Conservation (phyloP, 345 rosid species). For the Moricandia arvensis region DNA sequence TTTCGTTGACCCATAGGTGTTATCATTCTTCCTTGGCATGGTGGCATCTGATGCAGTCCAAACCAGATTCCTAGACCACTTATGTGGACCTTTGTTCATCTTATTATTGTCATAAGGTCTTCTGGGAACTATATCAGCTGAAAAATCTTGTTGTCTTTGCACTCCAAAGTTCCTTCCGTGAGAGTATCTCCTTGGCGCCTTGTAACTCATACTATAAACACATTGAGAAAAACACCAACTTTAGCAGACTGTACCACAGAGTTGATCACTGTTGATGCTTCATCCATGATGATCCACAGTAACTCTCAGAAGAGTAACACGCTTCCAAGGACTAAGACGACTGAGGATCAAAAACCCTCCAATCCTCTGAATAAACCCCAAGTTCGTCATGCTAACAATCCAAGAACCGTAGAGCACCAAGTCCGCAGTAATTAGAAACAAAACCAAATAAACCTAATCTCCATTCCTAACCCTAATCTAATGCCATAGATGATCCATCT, state of each 20-base stretch:
- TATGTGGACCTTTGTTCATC: slow-evolving; percentile 6
- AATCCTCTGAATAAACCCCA: not conserved
- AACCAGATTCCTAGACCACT: slow-evolving; percentile 31
- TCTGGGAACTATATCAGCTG: slow-evolving; percentile 24
- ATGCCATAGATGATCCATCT: not conserved
- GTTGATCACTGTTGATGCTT: slow-evolving; percentile 12
- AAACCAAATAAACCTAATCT: not conserved
- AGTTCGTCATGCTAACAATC: not conserved
- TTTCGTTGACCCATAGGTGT: not conserved
- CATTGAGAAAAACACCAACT: slow-evolving; percentile 12
- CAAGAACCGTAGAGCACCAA: not conserved
- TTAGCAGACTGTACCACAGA: slow-evolving; percentile 29
- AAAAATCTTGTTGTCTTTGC: slow-evolving; percentile 2
- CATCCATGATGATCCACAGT: slow-evolving; percentile 36
- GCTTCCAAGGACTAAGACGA: not conserved
- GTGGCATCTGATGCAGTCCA: slow-evolving; percentile 23
- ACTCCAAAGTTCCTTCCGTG: slow-evolving; percentile 17
- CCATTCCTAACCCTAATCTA: slow-evolving; percentile 7
- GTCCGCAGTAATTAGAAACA: not conserved
- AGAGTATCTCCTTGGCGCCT: slow-evolving; percentile 31
- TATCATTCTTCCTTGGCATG: not conserved
- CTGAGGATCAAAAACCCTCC: not conserved
- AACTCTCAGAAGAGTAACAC: slow-evolving; percentile 1
- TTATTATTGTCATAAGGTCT: slow-evolving; percentile 11
- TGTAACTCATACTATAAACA: slow-evolving; percentile 29